Percentiles rank a stretch among this genome's conserved stretches.
These are phyloP conservation scores for Gossypium lobatum DNA, from an alignment of 441 rosid genomes.

Conservation along the genomic window DNA sequence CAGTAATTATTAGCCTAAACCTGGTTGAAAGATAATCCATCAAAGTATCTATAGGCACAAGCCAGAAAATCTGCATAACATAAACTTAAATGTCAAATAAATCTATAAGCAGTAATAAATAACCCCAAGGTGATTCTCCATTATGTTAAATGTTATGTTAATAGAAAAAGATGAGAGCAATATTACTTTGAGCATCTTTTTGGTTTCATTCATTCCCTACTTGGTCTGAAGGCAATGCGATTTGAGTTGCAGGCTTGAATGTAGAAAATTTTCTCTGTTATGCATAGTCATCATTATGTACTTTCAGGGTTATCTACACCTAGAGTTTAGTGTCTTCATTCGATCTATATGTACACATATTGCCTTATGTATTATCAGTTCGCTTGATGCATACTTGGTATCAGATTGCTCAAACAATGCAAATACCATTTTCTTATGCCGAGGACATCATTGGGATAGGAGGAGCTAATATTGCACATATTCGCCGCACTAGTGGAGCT, in stretches of 20 bases:
- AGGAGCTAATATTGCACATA: constrained; percentile 57
- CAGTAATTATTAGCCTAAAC: neutral
- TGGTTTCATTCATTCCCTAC: neutral
- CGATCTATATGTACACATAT: neutral
- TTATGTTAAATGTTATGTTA: neutral
- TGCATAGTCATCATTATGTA: neutral
- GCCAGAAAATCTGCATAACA: neutral
- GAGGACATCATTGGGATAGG: constrained; percentile 65
- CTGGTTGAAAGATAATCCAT: constrained; percentile 1
- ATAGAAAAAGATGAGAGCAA: neutral
- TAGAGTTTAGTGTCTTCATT: neutral
- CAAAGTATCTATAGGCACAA: neutral
- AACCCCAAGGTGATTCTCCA: neutral
- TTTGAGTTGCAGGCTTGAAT: neutral
- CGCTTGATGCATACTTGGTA: neutral
- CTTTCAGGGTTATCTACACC: neutral
- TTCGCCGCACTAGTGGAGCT: constrained; percentile 59
- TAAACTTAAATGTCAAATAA: neutral
- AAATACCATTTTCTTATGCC: constrained; percentile 61
- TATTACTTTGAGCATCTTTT: neutral
- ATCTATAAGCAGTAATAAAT: neutral
- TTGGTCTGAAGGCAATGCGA: neutral
- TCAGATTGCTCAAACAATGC: constrained; percentile 65
- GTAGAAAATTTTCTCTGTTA: neutral
- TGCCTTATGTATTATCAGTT: neutral